These are phyloP conservation scores for Sclerotinia minor DNA, from an alignment of 2,329 filamentous ascomycete species.

Conservation along the genomic window DNA sequence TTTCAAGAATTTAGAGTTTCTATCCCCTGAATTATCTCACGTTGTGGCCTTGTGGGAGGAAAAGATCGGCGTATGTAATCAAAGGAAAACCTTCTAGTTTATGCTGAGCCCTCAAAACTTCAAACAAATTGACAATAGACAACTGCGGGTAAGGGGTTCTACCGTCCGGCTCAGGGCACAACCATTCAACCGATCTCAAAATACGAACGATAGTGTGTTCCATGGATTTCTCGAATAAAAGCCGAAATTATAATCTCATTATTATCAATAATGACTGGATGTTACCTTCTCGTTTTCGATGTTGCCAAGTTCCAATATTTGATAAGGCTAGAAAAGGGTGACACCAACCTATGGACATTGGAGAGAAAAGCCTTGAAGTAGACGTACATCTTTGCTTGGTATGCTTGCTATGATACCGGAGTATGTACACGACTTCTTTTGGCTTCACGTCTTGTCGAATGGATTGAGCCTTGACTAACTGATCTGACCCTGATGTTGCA, in stretches of 20 bases:
- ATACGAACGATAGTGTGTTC: constrained; percentile 7
- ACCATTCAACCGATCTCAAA: neutral
- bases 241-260: constrained; percentile 4
- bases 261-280: neutral
- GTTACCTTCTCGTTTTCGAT: neutral
- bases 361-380: neutral
- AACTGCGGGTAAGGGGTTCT: neutral
- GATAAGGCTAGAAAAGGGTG: neutral
- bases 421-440: neutral
- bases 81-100: neutral
- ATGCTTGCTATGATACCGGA: neutral
- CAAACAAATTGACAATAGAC: constrained; percentile 1
- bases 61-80: constrained; percentile 12
- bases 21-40: constrained; percentile 10
- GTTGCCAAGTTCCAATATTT: neutral
- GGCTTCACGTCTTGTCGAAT: constrained; percentile 7
- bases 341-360: neutral
- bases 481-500: constrained; percentile 2
- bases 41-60: constrained; percentile 9
- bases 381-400: neutral
- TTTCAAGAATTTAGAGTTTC: constrained; percentile 18
- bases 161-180: neutral
- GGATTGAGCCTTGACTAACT: neutral
- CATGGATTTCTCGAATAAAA: neutral
- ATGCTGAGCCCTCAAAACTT: neutral